Evolutionary conservation across 192 early-diverging fungal species (phyloP).

Genomic region (Backusella sp.): DNA sequence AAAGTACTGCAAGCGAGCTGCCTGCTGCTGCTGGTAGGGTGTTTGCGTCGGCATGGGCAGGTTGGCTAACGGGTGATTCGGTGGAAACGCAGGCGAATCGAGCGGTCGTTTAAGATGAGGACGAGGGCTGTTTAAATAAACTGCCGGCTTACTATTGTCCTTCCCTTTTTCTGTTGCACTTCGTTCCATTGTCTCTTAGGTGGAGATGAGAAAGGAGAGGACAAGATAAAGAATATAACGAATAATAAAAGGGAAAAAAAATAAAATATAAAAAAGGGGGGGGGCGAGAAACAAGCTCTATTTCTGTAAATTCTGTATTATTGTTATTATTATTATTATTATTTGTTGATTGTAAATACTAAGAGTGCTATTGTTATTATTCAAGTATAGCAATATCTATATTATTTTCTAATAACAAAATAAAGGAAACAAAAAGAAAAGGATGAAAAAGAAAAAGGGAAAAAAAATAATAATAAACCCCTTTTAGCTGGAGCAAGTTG

Average conservation of each 20-base stretch:
- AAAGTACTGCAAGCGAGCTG: constrained; percentile 27
- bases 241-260: not conserved
- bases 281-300: not conserved
- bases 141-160: constrained; percentile 8
- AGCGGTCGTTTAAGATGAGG: constrained; percentile 13
- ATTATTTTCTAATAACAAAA: not conserved
- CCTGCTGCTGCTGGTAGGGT: constrained; percentile 27
- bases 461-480: not conserved
- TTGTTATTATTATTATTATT: not conserved
- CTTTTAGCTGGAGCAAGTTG: not conserved
- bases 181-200: not conserved
- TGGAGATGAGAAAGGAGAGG: not conserved
- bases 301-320: not conserved
- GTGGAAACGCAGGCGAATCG: constrained; percentile 18
- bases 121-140: constrained; percentile 19
- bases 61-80: constrained; percentile 27
- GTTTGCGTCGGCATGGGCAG: constrained; percentile 16
- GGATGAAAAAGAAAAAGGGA: not conserved
- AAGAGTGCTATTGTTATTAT: not conserved
- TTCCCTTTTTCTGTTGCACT: not conserved
- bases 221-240: not conserved
- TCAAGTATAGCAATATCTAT: not conserved
- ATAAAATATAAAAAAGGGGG: not conserved
- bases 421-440: not conserved
- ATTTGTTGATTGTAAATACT: too few species aligned